A percentile compares a stretch with the other conserved stretches of the same genome.
Conservation (phyloP, 257 asterid species). For the Nicotiana tabacum region DNA sequence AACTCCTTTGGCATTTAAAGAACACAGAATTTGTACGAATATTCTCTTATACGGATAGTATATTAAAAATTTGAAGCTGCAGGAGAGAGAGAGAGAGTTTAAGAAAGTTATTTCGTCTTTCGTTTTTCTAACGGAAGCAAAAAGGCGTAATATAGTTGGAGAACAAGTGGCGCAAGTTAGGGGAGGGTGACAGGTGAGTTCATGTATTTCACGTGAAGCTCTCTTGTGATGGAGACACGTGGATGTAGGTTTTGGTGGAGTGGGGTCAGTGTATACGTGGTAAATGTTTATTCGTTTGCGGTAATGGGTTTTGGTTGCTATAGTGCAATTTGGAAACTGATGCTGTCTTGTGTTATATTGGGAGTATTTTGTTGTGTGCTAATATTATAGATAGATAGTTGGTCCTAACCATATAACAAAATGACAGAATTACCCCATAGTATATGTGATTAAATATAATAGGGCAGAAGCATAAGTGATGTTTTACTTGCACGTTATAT, state of each 20-base stretch:
- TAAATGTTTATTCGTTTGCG: background rate
- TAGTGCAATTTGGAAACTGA: background rate
- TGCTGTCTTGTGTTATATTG: background rate
- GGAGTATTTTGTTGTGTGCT: background rate
- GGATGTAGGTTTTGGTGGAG: background rate
- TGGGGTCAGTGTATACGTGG: constrained; percentile 11
- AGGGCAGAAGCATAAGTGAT: background rate
- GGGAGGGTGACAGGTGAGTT: constrained; percentile 5
- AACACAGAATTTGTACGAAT: background rate
- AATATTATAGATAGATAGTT: background rate
- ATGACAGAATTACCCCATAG: constrained; percentile 19
- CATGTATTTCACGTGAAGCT: constrained; percentile 23
- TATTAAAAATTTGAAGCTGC: background rate
- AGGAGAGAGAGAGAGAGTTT: background rate
- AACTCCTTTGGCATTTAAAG: background rate
- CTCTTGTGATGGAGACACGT: constrained; percentile 30
- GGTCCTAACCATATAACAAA: constrained; percentile 4
- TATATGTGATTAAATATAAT: background rate
- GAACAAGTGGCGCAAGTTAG: constrained; percentile 11
- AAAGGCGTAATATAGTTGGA: constrained; percentile 30
- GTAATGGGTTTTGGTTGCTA: background rate
- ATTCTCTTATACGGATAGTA: background rate
- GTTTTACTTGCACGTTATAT: background rate
- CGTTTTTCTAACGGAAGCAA: background rate
- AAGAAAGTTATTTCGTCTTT: background rate